Evolutionary conservation across 306 rosid species (phyloP).

Genomic region (Prunus kanzakura): DNA sequence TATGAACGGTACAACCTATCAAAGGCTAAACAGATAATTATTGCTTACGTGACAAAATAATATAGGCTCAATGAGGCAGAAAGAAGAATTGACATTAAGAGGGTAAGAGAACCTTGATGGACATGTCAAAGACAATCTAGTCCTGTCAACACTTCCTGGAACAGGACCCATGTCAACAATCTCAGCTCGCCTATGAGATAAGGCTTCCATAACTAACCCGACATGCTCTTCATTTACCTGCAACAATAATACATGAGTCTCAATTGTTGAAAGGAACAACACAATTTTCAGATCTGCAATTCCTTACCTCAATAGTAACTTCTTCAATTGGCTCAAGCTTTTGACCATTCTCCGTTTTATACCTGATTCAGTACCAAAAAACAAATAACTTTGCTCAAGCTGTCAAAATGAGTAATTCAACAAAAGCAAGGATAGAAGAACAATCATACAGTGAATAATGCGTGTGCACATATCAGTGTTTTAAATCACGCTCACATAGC

Average conservation of each 20-base stretch:
- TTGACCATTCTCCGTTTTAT: slow-evolving; percentile 65
- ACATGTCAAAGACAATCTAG: slow-evolving; percentile 79
- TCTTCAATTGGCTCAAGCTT: slow-evolving; percentile 97
- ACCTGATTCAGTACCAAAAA: slow-evolving; percentile 53
- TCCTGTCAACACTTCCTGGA: slow-evolving; percentile 77
- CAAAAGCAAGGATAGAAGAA: not conserved
- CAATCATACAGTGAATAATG: not conserved
- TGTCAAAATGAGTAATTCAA: slow-evolving; percentile 12
- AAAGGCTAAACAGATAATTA: not conserved
- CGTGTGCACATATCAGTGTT: not conserved
- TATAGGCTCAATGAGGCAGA: not conserved
- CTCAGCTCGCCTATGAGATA: slow-evolving; percentile 94
- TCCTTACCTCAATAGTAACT: slow-evolving; percentile 84
- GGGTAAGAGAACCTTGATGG: slow-evolving; percentile 68
- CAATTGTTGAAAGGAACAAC: slow-evolving; percentile 7
- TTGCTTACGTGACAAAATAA: not conserved
- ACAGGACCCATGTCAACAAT: slow-evolving; percentile 95
- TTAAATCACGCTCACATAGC: too few species aligned
- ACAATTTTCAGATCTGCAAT: slow-evolving; percentile 7
- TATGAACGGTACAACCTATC: not conserved
- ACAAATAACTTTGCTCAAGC: not conserved
- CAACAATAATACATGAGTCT: slow-evolving; percentile 19
- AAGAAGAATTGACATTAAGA: slow-evolving; percentile 3
- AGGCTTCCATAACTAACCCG: slow-evolving; percentile 93
- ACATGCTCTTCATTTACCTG: slow-evolving; percentile 97